Conservation (phyloP, 2,329 filamentous ascomycete species). For the Hymenoscyphus albidus region DNA sequence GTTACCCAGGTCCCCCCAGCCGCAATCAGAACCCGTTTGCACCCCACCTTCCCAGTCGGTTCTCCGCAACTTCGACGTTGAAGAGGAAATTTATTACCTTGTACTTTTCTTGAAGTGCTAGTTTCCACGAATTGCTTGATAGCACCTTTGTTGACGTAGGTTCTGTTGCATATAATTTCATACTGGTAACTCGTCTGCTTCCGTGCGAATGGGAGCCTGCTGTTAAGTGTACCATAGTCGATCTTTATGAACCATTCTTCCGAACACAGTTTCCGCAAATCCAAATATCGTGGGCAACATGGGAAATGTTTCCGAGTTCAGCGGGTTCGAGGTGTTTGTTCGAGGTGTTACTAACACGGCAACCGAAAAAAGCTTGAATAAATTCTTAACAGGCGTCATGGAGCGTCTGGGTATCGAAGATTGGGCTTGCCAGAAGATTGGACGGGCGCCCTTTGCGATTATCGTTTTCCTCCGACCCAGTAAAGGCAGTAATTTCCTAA, state of each 20-base stretch:
- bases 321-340: conserved; percentile 45
- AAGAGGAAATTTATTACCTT: no score
- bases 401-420: conserved; percentile 37
- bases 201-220: no score
- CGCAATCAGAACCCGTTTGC: no score
- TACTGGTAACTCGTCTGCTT: no score
- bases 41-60: no score
- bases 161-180: not conserved
- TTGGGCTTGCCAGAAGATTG: conserved; percentile 42
- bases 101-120: not conserved
- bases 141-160: not conserved
- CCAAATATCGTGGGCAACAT: not conserved
- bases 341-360: conserved; percentile 38
- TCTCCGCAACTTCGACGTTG: no score
- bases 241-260: not conserved
- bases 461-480: conserved; percentile 41
- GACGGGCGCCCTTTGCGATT: conserved; percentile 39
- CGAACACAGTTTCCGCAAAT: not conserved
- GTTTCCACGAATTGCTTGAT: not conserved
- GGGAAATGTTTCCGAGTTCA: not conserved
- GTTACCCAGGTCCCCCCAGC: no score
- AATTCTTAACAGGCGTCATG: conserved; percentile 39
- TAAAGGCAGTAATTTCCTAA: not conserved
- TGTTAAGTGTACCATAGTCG: not conserved
- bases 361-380: conserved; percentile 40